Base-by-base conservation (phyloP, 2,329 filamentous ascomycete genomes). In the Trichoderma hamatum region DNA sequence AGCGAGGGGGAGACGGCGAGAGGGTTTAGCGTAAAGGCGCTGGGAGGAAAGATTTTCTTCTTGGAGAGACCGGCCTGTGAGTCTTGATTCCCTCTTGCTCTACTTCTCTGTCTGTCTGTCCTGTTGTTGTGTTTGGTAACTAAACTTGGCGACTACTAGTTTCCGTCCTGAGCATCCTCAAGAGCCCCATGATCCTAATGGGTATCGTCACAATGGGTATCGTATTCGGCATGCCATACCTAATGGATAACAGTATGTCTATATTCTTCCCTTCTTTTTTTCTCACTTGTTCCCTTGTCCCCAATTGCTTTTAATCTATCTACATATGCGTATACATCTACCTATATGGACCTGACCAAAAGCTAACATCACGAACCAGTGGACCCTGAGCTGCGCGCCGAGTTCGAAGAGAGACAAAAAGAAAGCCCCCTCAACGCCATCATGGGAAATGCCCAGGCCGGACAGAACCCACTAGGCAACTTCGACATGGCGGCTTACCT, bases 151-250 rank as follows among this genome's bases (percentile, higher is more conserved):
- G 21, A 43, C 19, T 10, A 2, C 5, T 72, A 93, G 91, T 95
- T 82, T 93, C 90, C 21, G 85, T 94, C n/a, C 76, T 97, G 69
- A 88, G 87, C 69, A 89, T 97, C 68, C 84, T 97, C 75, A 96
- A 96, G 84, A 97, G 93, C 78, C 96, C 96, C 3, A 98, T 98
- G 94, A 97, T 98, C 72, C 86, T 99, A 70, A 91, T 99, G 84
- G 94, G 91, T 5, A 81, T 97, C 39, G 89, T 96, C 49, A 93
- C 90, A 71, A 88, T 97, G 83, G 90, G 83, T 5, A 84, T 97
- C 73, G 94, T 97, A 72, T 86, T 98, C 75, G 94, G 94, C 73
- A 93, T 98, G 92, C 96, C 96, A 16, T 96, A 97, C 80, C 80
- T 99, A 68, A 89, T 98, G 83, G 94, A 98, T 63, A 97, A 96